These are phyloP conservation scores for Globisporangium camurandrum DNA, from an alignment of 352 stramenopile genomes.

Conservation along the genomic window DNA sequence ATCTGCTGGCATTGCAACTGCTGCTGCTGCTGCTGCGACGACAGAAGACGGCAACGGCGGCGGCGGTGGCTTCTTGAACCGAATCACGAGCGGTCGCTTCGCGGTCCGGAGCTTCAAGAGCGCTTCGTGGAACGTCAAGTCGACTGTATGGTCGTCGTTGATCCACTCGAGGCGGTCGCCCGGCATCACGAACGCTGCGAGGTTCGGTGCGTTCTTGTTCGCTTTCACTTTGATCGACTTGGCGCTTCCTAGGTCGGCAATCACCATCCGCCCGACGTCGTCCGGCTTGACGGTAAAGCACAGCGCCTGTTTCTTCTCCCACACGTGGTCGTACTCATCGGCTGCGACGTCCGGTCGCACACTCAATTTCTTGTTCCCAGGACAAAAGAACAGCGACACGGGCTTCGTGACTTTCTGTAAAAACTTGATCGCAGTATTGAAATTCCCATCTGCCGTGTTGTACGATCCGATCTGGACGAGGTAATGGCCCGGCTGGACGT, in stretches of 20 bases:
- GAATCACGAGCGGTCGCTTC: slow-evolving; percentile 76
- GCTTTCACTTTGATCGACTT: slow-evolving; percentile 85
- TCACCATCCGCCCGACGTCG: slow-evolving; percentile 55
- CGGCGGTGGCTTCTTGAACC: slow-evolving; percentile 67
- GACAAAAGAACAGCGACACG: slow-evolving; percentile 78
- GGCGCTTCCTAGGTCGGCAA: slow-evolving; percentile 72
- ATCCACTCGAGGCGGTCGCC: slow-evolving; percentile 76
- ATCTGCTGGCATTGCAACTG: slow-evolving; percentile 13
- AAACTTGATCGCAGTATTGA: slow-evolving; percentile 87
- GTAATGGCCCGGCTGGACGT: slow-evolving; percentile 83
- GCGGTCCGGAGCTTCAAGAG: slow-evolving; percentile 80
- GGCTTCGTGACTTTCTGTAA: slow-evolving; percentile 84
- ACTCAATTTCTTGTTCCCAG: slow-evolving; percentile 73
- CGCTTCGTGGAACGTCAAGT: slow-evolving; percentile 73
- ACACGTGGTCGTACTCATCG: slow-evolving; percentile 83
- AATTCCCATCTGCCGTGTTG: slow-evolving; percentile 77
- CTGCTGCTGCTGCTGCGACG: slow-evolving; percentile 15
- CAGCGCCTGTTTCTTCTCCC: slow-evolving; percentile 86
- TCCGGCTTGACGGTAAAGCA: slow-evolving; percentile 75
- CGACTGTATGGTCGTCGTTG: slow-evolving; percentile 71
- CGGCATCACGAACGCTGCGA: slow-evolving; percentile 42
- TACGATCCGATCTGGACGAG: slow-evolving; percentile 83
- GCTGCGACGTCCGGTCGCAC: slow-evolving; percentile 48
- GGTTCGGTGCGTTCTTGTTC: slow-evolving; percentile 55
- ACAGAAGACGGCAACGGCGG: too few relatives aligned